These are phyloP conservation scores for Bryoerythrophyllum caledonicum DNA, from an alignment of 225 moss, liverwort and hornwort genomes.

Conservation along the genomic window DNA sequence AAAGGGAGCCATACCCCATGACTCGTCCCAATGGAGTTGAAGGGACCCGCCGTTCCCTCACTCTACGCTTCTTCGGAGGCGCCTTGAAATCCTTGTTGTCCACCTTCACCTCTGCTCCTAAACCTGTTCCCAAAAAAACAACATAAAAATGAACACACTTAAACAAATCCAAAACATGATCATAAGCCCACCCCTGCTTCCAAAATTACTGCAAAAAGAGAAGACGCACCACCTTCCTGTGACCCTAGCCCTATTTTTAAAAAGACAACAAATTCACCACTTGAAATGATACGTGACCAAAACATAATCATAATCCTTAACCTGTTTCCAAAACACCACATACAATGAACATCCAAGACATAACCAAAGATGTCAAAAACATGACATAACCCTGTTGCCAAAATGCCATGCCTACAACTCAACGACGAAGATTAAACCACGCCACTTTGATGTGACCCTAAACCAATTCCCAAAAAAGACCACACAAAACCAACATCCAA, in stretches of 20 bases:
- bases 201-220: too few species aligned
- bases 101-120: constrained; percentile 21
- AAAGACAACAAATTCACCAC: too few species aligned
- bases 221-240: too few species aligned
- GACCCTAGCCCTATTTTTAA: too few species aligned
- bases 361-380: neutral
- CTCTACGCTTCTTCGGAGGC: constrained; percentile 70
- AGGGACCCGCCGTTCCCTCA: constrained; percentile 87
- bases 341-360: too few species aligned
- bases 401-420: too few species aligned
- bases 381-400: neutral
- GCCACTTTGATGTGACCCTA: too few species aligned
- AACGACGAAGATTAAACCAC: too few species aligned
- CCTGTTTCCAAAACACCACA: neutral
- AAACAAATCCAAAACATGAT: neutral
- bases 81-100: constrained; percentile 27
- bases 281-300: too few species aligned
- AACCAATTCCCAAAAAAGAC: too few species aligned
- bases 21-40: constrained; percentile 82
- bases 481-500: too few species aligned
- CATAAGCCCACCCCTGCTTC: neutral
- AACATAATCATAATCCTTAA: neutral
- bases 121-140: neutral
- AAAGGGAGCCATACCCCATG: constrained; percentile 62
- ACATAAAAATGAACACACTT: neutral